Percentiles rank a stretch among this genome's conserved stretches.
Evolutionary conservation across 1,139 yeast genomes (phyloP).

Genomic region (Yamadazyma buinensis): DNA sequence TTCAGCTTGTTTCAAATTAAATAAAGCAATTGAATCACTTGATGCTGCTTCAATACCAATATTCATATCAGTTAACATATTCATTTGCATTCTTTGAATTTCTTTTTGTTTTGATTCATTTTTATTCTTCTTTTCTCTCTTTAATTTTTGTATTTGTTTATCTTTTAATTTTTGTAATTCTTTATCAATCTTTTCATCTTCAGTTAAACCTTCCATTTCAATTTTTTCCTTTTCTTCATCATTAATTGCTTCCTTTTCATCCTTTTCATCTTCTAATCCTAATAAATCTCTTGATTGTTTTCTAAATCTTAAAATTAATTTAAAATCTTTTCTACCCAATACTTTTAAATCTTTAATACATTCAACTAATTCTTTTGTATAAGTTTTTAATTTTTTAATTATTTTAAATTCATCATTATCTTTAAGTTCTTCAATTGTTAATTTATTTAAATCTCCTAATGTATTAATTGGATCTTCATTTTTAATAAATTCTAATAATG

Average conservation of each 20-base stretch:
- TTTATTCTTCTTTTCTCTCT: conserved; percentile 75
- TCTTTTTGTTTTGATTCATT: conserved; percentile 89
- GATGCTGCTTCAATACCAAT: conserved; percentile 93
- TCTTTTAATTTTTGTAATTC: conserved; percentile 75
- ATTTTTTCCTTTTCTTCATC: conserved; percentile 51
- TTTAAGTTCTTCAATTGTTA: conserved; percentile 36
- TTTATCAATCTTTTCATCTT: conserved; percentile 84
- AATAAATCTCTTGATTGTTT: conserved; percentile 76
- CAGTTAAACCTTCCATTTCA: conserved; percentile 71
- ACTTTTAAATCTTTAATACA: conserved; percentile 91
- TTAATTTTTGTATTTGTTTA: conserved; percentile 62
- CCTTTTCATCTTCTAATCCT: conserved; percentile 54
- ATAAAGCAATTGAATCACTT: conserved; percentile 73
- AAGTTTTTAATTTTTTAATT: conserved; percentile 66
- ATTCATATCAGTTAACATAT: conserved; percentile 89
- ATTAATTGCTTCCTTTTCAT: conserved; percentile 42
- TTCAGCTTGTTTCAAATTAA: conserved; percentile 78
- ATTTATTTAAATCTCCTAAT: conserved; percentile 67
- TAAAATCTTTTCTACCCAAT: conserved; percentile 89
- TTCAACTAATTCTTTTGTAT: conserved; percentile 72
- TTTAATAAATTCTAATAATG: conserved; percentile 73
- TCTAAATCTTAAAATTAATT: conserved; percentile 81
- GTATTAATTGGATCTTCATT: conserved; percentile 81
- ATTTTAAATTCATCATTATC: conserved; percentile 62
- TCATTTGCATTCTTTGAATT: conserved; percentile 89